Base-by-base conservation (phyloP, 2,329 filamentous ascomycete genomes). In the Rugonectria rugulosa region DNA sequence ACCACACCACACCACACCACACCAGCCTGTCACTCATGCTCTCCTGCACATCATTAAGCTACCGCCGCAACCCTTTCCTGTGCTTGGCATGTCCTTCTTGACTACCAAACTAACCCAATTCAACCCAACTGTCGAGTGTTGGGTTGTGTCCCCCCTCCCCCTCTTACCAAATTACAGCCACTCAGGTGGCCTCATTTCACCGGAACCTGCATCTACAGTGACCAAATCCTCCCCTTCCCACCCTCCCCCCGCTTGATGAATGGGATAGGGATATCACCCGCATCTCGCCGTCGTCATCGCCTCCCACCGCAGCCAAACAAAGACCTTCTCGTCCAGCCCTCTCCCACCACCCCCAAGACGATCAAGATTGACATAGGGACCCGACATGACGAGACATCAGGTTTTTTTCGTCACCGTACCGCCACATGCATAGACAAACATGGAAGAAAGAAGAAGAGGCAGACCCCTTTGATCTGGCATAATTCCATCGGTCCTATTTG, bases 381-480 rank as follows among this genome's bases (percentile, higher is more conserved):
- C n/a, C n/a, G n/a, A n/a, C n/a, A n/a, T n/a, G n/a, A n/a, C n/a
- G n/a, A n/a, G n/a, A n/a, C n/a, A n/a, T n/a, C n/a, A n/a, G n/a
- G 21, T 24, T 34, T 15, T 23, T 38, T 36, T 54, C 50, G 50
- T 50, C 55, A 54, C 50, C 34, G 34, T 46, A 26, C 44, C 23
- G 38, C 34, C 42, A 45, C 29, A 48, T 52, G 17, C 12, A 23
- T 17, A 38, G 19, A 46, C 23, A 42, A 45, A 32, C 37, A 37
- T 21, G 32, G 44, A n/a, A n/a, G n/a, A n/a, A n/a, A n/a, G n/a
- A n/a, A n/a, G n/a, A n/a, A n/a, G n/a, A n/a, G n/a, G n/a, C n/a
- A n/a, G n/a, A n/a, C n/a, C 41, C 50, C 23, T 46, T 54, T 12
- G 49, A 45, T 54, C 55, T 41, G 20, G 50, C 50, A 50, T 50